Evolutionary conservation across 805 yeast genomes (phyloP).

Genomic region (Debaryomyces maramus): DNA sequence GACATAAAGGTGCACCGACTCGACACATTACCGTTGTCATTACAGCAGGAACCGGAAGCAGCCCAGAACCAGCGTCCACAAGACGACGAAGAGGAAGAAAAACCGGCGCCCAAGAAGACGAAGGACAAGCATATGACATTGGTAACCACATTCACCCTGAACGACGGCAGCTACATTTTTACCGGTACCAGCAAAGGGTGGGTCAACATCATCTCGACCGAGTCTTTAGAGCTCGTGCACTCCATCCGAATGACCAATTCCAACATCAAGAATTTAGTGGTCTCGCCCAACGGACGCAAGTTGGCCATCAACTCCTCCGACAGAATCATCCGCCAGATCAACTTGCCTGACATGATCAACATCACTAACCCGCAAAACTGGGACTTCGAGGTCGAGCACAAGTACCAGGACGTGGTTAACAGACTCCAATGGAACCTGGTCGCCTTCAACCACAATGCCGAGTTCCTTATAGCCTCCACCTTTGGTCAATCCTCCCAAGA

Average conservation of each 20-base stretch:
- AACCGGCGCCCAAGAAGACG: constrained; percentile 13
- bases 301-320: constrained; percentile 78
- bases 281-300: constrained; percentile 59
- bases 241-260: constrained; percentile 62
- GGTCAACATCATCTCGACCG: constrained; percentile 50
- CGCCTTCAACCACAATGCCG: constrained; percentile 69
- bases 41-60: constrained; percentile 6
- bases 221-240: constrained; percentile 38
- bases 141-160: constrained; percentile 49
- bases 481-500: constrained; percentile 83
- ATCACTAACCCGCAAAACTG: constrained; percentile 30
- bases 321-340: constrained; percentile 66
- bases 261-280: constrained; percentile 65
- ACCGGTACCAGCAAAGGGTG: constrained; percentile 83
- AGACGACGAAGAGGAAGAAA: constrained; percentile 13
- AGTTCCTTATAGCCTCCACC: constrained; percentile 86
- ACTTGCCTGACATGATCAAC: constrained; percentile 45
- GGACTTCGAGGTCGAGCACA: constrained; percentile 71
- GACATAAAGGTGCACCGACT: constrained; percentile 18
- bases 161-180: constrained; percentile 54
- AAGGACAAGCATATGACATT: constrained; percentile 47
- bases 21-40: constrained; percentile 16
- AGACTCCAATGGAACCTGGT: constrained; percentile 86
- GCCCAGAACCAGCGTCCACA: constrained; percentile 11
- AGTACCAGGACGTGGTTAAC: constrained; percentile 88